Conservation (phyloP, 371 early-diverging fungal genomes). For the Basidiobolus meristosporus region DNA sequence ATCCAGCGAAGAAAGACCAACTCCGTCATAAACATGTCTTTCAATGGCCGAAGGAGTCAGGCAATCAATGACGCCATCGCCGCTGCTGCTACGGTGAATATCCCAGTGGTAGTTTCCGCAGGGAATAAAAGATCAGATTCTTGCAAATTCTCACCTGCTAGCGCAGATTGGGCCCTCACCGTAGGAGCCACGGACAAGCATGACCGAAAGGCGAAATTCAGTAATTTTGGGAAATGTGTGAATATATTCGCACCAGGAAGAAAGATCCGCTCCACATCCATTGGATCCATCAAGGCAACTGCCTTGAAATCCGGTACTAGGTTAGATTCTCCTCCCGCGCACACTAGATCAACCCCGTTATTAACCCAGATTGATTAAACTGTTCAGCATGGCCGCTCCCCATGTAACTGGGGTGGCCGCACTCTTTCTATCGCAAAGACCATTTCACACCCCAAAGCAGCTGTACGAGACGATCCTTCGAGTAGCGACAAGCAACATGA, state of each 20-base stretch:
- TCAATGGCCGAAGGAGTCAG: conserved; percentile 31
- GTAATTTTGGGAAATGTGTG: conserved; percentile 17
- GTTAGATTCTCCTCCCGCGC: too few species aligned
- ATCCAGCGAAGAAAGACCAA: conserved; percentile 42
- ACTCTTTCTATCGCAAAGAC: too few species aligned
- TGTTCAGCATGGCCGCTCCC: conserved; percentile 70
- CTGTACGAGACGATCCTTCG: too few species aligned
- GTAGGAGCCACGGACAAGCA: conserved; percentile 36
- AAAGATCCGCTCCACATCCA: conserved; percentile 1
- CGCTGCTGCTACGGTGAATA: conserved; percentile 10
- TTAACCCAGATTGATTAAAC: too few species aligned
- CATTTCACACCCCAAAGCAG: too few species aligned
- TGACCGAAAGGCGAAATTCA: conserved; percentile 44
- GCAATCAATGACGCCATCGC: conserved; percentile 13
- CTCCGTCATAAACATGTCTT: conserved; percentile 40
- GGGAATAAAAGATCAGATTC: conserved; percentile 29
- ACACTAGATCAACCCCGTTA: too few species aligned
- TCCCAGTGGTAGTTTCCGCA: conserved; percentile 38
- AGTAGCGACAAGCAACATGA: too few species aligned
- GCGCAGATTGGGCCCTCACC: conserved; percentile 24
- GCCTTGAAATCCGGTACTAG: too few species aligned
- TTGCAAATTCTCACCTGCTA: conserved; percentile 42
- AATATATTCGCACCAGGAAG: conserved; percentile 12
- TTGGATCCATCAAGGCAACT: too few species aligned
- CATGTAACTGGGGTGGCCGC: conserved; percentile 66